Base-by-base conservation (phyloP, 2,329 filamentous ascomycete genomes). In the Exophiala phaeomuriformis region DNA sequence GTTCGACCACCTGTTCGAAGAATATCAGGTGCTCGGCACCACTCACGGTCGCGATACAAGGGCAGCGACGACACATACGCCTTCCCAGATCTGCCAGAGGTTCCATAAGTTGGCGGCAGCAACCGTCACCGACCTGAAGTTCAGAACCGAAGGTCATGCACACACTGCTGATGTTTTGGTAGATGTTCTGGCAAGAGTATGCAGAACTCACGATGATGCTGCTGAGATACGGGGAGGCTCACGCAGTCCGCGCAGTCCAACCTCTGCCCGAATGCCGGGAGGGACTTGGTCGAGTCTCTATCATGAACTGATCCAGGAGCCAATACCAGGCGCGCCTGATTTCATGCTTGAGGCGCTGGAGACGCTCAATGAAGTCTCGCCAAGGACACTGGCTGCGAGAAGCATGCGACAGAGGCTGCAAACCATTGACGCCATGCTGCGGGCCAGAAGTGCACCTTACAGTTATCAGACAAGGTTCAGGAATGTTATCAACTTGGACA, bases 1-100 rank as follows among this genome's bases (percentile, higher is more conserved):
- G 30, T 65, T 73, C 4, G 58, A 74, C 5, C 55, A 57, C 6
- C 64, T 69, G 46, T 74, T 76, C 43, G 68, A 72, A 52, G 61
- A 55, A 31, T 75, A 74, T 41, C 52, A 61, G 33, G 53, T 19
- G 5, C 37, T 47, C 32, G 42, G n/a, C 12, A 30, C 10, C 30
- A 6, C n/a, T 29, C 19, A 28, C 3, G 29, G 33, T 19, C 48
- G 31, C 6, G 33, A n/a, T n/a, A 40, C 49, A 19, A 40, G 37
- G 9, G 32, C 31, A n/a, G 35, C 40, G 10, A 12, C 42, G 7
- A 29, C 51, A 7, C 12, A 5, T n/a, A 19, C 37, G 29, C 39
- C 52, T 27, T 9, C 28, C 7, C 41, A 43, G 19, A 52, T 57
- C 12, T 44, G 43, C 32, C n/a, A 41, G 7, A 33, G 47, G 6